Conservation (phyloP, 2,329 filamentous ascomycete species). For the Botrytis fragariae region DNA sequence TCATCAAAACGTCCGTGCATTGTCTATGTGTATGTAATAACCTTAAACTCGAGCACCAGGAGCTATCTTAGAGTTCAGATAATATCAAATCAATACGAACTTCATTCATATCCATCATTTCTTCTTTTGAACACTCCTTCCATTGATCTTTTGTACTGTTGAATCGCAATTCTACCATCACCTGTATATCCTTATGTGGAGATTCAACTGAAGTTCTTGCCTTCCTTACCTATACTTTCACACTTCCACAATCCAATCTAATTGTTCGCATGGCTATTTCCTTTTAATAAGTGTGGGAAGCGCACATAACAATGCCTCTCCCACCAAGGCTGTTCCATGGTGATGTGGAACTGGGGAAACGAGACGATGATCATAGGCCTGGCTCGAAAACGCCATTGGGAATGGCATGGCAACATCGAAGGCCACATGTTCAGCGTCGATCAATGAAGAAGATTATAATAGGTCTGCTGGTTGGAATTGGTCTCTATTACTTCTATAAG, state of each 20-base stretch:
- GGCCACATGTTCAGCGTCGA: constrained; percentile 48
- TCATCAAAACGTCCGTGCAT: neutral
- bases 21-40: neutral
- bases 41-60: neutral
- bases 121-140: neutral
- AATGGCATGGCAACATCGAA: constrained; percentile 37
- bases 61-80: neutral
- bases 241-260: neutral
- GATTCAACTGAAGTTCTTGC: neutral
- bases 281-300: constrained; percentile 28
- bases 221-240: neutral
- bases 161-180: neutral
- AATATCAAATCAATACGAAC: neutral
- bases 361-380: constrained; percentile 58
- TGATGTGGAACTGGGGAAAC: constrained; percentile 64
- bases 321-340: constrained; percentile 46
- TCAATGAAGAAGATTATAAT: constrained; percentile 51
- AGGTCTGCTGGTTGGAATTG: constrained; percentile 46
- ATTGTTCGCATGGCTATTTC: constrained; percentile 29
- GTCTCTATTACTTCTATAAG: constrained; percentile 63
- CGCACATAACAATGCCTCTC: constrained; percentile 39
- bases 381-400: constrained; percentile 34
- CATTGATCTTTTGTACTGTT: neutral
- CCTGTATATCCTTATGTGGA: neutral
- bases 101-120: neutral